Base-by-base conservation (phyloP, 495 filamentous ascomycete species). In the Clavariopsis aquatica region DNA sequence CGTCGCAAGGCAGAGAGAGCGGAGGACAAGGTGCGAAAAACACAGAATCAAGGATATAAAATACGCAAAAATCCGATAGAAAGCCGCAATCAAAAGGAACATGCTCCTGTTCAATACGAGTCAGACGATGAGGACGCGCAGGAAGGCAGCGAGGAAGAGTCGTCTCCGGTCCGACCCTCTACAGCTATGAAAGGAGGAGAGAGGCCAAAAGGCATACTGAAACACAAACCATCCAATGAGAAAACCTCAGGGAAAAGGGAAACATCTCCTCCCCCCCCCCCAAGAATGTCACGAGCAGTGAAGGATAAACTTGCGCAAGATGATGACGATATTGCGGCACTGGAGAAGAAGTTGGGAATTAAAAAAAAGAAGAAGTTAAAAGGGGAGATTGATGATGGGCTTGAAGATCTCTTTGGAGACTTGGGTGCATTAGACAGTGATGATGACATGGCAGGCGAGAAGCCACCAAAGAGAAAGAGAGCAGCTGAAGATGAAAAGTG, bases 341-440 rank as follows among this genome's bases (percentile, higher is more conserved):
- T 97, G 60, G 95, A 98, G 77, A 91, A 87, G 78, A 95, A 90
- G 71, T 80, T 98, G 38, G 93, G 93, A 0, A 77, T 97, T 13
- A 96, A 89, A 74, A 84, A 84, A 20, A 89, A 88, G 54, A 93
- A 89, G 55, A 93, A 89, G 63, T 75, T 89, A 0, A 89, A 91
- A 69, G 81, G 85, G 0, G 92, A 90, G 61, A 79, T 83, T n/a
- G 91, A 97, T 8, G 93, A 96, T 72, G 95, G 93, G 0, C 76
- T 98, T 15, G 90, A 88, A 45, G 86, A 88, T 58, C 73, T 97
- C 24, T 75, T 97, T 49, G 89, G 85, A n/a, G 90, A 87, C 8
- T 59, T 95, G 31, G 89, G 85, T 12, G 90, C 85, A 5, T 59
- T 93, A 31, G 83, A 79, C 51, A 81, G 82, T 28, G 78, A 63